phyloP scores from a whole-genome alignment of 768 basidiomycete genomes.

The Sutorius australiensis region DNA sequence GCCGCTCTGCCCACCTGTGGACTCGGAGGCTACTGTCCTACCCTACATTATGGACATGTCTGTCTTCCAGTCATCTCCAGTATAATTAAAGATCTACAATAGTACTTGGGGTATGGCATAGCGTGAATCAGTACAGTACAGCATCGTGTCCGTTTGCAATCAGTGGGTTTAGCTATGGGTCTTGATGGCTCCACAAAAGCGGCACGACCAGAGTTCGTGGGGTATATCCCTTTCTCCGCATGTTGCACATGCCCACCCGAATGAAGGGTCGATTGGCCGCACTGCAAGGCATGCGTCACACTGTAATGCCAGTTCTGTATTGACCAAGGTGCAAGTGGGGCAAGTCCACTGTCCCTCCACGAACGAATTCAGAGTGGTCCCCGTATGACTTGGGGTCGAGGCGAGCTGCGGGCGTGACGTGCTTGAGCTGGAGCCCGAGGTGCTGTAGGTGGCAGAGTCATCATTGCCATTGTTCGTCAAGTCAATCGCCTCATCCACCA shows the following conservation, averaged over 20 bases:
- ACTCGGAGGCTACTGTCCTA: too few relatives aligned
- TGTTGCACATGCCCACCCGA: slow-evolving; percentile 60
- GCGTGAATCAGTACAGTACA: background rate
- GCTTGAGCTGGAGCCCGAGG: slow-evolving; percentile 32
- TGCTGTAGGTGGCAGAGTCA: background rate
- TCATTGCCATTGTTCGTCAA: slow-evolving; percentile 40
- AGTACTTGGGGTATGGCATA: background rate
- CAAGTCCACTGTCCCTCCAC: slow-evolving; percentile 46
- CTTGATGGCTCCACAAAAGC: slow-evolving; percentile 68
- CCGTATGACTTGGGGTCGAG: background rate
- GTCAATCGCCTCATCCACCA: slow-evolving; percentile 55
- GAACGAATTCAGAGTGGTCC: background rate
- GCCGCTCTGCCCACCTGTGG: too few relatives aligned
- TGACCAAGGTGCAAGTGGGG: slow-evolving; percentile 62
- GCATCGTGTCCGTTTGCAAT: background rate
- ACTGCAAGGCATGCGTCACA: slow-evolving; percentile 59
- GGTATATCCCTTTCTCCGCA: slow-evolving; percentile 64
- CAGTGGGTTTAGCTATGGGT: slow-evolving; percentile 20
- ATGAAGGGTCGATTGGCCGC: slow-evolving; percentile 34
- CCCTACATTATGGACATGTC: too few relatives aligned
- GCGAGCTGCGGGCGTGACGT: slow-evolving; percentile 3
- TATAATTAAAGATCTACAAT: background rate
- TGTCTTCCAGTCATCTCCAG: slow-evolving; percentile 1
- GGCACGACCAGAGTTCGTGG: slow-evolving; percentile 72
- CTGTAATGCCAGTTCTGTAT: slow-evolving; percentile 42